These are phyloP conservation scores for Fusarium pseudograminearum DNA, from an alignment of 2,329 filamentous ascomycete species.

Conservation along the genomic window DNA sequence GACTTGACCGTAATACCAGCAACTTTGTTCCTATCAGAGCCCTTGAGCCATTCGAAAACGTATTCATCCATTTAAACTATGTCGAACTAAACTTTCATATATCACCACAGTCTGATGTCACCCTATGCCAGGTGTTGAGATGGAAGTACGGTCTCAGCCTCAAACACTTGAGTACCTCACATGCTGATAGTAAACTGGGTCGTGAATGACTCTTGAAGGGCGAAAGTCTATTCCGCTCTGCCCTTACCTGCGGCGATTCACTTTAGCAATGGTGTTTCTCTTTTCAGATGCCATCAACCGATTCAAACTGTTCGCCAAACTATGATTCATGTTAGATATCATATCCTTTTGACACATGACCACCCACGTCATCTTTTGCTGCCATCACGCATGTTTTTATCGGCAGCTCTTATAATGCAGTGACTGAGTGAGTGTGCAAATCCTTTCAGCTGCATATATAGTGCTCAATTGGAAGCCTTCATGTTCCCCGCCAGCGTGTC, in stretches of 20 bases:
- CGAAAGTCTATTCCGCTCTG: not conserved
- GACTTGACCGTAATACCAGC: not conserved
- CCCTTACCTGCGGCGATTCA: not conserved
- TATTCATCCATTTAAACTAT: not conserved
- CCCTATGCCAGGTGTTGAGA: not conserved
- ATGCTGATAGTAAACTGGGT: not conserved
- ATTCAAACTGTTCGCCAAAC: not conserved
- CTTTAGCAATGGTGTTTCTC: constrained; percentile 1
- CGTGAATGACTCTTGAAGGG: not conserved
- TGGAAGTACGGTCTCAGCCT: constrained; percentile 29
- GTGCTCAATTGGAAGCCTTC: not conserved
- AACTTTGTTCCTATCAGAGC: not conserved
- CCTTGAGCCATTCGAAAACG: not conserved
- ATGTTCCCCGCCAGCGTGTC: constrained; percentile 4
- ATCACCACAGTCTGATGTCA: not conserved
- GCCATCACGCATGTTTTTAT: not conserved
- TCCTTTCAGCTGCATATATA: constrained; percentile 8
- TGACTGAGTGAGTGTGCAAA: not conserved
- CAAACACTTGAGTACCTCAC: not conserved
- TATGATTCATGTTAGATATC: constrained; percentile 30
- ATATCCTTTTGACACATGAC: not conserved
- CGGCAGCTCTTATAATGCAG: not conserved
- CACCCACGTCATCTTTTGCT: constrained; percentile 10
- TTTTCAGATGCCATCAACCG: constrained; percentile 10
- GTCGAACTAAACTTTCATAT: not conserved